Evolutionary conservation across 1,139 yeast genomes (phyloP), one percentile per base, ranked within the genome.

Genomic region (Oligophagozyma castellii): DNA sequence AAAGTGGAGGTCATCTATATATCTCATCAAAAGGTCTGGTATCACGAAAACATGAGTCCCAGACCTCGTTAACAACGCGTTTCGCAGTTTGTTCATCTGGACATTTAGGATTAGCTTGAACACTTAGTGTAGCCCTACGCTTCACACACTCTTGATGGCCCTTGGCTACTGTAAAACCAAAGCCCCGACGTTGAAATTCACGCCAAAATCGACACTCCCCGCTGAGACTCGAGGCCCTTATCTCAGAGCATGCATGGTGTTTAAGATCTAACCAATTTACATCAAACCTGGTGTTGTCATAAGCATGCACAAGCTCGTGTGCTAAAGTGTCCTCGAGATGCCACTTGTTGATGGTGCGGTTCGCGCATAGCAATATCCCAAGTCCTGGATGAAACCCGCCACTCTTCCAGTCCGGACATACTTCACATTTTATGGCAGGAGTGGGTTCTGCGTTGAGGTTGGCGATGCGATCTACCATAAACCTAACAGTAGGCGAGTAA

Each of bases 161-260:
- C 40, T 70, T 70, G 27, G 69, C 75, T 22, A 50, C 34, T 25
- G 40, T 44, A 14, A 26, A 24, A 5, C 27, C 14, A 20, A 48
- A 32, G 4, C 55, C 55, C 25, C 53, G 39, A 47, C 77, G 69
- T 37, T 70, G 67, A 40, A 89, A 73, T 51, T 89, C 95, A 43
- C 78, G 79, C 70, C 78, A 70, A 45, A 89, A 73, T 21, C 96
- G 67, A 55, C 99, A 89, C 51, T 89, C 99, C 5, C 99, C 99
- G 46, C 94, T 79, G 22, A 89, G 62, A 48, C 81, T 76, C 10
- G 93, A 77, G 0, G 98, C 98, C 36, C 99, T 64, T 30, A 89
- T 83, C 56, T 89, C 98, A 1, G 95, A 77, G 54, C 98, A 92
- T 0, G 98, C 98, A 51, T 89, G 98, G 48, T 89, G 98, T 46